Conservation (phyloP, 768 basidiomycete genomes). For the Kwoniella europaea region DNA sequence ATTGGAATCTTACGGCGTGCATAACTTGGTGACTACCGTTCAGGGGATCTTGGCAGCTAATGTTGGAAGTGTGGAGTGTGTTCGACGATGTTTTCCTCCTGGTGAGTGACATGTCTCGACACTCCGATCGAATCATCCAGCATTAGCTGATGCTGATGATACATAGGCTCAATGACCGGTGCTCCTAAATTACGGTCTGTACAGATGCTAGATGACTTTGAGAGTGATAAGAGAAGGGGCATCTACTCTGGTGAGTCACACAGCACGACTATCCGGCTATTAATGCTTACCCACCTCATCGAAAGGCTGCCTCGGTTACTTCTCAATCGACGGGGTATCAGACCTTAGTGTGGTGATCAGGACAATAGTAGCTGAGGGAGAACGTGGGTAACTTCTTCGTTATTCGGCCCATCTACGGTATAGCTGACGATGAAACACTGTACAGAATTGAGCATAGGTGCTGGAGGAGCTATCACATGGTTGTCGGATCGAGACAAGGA, state of each 20-base stretch:
- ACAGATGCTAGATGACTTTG: constrained; percentile 81
- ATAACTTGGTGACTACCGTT: constrained; percentile 93
- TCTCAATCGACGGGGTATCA: constrained; percentile 82
- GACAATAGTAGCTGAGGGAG: constrained; percentile 68
- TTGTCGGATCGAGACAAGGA: constrained; percentile 81
- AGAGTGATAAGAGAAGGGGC: constrained; percentile 68
- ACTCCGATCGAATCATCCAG: background rate
- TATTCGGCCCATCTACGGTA: background rate
- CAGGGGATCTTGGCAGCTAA: constrained; percentile 67
- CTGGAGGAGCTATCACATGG: constrained; percentile 96
- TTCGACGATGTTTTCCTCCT: constrained; percentile 80
- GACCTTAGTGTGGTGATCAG: constrained; percentile 96
- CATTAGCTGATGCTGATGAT: background rate
- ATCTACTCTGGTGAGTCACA: constrained; percentile 70
- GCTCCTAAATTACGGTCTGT: constrained; percentile 94
- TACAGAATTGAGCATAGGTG: constrained; percentile 66
- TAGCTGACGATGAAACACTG: too few relatives aligned
- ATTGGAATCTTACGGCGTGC: constrained; percentile 92
- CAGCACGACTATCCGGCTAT: background rate
- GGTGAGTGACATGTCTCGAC: constrained; percentile 61
- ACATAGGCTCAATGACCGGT: constrained; percentile 90
- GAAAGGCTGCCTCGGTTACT: constrained; percentile 84
- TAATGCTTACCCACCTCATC: background rate
- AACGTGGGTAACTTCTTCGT: constrained; percentile 27
- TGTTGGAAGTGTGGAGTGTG: constrained; percentile 73